Evolutionary conservation across 345 rosid genomes (phyloP), one percentile per base, ranked within the genome.

Genomic region (Citrus sinensis): DNA sequence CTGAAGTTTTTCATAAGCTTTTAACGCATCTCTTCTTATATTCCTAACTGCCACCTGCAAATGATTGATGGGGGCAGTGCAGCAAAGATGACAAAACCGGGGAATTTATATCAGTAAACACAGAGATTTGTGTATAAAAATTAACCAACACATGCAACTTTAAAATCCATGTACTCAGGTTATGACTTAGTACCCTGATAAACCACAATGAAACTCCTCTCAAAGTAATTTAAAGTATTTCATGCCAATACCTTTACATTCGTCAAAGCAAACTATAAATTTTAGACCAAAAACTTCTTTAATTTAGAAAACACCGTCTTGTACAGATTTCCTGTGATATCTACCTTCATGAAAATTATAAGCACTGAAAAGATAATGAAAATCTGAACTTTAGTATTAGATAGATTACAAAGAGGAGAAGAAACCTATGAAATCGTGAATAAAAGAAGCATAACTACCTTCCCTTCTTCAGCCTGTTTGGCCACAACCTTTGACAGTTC

Each of bases 1-100:
- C 87, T 95, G 92, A 67, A 93, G 98, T 82, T 90, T 95, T 68
- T 95, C 99, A 76, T 91, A 95, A 74, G 98, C 90, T 85, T 92
- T 95, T 83, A 91, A 71, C 59, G 92, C 96, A 79, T 95, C 99
- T 85, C 98, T 91, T 88, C 99, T 87, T 80, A 95, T 90, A 87
- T 93, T 95, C 81, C 99, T 90, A 83, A 95, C 55, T 40, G 99
- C 98, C 76, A 93, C 97, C 98, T 95, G 73, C 42, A 81, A 80
- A 73, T 68, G 40, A 60, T 13, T 67, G 71, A 76, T 65, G 34
- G 65, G 30, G 65, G 64, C 42, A 75, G 27, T 67, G 34, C n/a
- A 74, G 46, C 58, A 60, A 67, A 49, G 76, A 54, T 46, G 59
- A 25, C 58, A 78, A 20, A 29, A 39, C 55, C 55, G 29, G 27